Base-by-base conservation (phyloP, 108 stramenopile genomes). In the Fragilariopsis cylindrus region DNA sequence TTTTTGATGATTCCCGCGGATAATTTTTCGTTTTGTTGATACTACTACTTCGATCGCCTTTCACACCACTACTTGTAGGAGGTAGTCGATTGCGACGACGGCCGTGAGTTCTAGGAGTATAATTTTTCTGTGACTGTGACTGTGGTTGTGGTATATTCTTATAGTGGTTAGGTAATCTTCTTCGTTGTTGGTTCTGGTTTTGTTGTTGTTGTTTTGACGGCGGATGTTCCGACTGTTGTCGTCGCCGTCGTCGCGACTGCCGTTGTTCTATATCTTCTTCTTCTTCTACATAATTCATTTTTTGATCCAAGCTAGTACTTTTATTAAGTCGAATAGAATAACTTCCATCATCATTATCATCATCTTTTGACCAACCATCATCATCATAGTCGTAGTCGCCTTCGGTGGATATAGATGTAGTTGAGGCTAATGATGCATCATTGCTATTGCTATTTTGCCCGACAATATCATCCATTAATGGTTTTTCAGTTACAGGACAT, bases 361-460 rank as follows among this genome's bases (percentile, higher is more conserved):
- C 18, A 9, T 60, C n/a, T 13, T 52, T 52, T 1, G 13, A 13
- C 50, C 50, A 42, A 40, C 5, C n/a, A 7, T 63, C 62, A 43
- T 40, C 40, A 45, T 41, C 5, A 9, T 41, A 63, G 11, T 43
- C 42, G 3, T 0, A 0, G 0, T 45, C 43, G 11, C 19, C 55
- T 56, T 56, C 55, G 55, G 5, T 9, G 0, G 19, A 43, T 42
- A 8, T 62, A 39, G 60, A 43, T 42, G 60, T 62, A 11, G 67
- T 68, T 39, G 67, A 68, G 7, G 62, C 62, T 13, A 63, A 44
- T 15, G 62, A 63, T 7, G 48, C 67, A 68, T 68, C 67, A 48
- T 48, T 52, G 48, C 41, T 13, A 47, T 19, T 11, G 46, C 18
- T 8, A 12, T 16, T 9, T 8, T n/a, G n/a, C n/a, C 8, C 16